Conservation (phyloP, 1,284 basidiomycete species). For the Trametes versicolor region DNA sequence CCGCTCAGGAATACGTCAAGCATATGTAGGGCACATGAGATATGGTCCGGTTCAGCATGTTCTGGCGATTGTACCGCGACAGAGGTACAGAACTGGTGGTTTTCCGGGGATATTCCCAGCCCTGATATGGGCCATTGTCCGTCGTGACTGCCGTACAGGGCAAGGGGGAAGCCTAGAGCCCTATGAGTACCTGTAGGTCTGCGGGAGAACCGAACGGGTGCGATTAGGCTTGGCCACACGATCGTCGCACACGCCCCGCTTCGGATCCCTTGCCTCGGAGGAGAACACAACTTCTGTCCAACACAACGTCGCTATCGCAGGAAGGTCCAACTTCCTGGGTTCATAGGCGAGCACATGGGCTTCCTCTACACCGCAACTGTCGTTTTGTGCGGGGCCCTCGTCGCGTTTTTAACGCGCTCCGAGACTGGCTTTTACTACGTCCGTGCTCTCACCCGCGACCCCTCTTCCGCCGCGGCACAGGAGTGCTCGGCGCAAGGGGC, state of each 20-base stretch:
- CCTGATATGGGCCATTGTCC: too few relatives aligned
- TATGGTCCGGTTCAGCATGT: too few relatives aligned
- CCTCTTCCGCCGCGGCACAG: slow-evolving; percentile 31
- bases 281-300: slow-evolving; percentile 2
- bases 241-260: not conserved
- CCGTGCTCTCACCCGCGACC: slow-evolving; percentile 28
- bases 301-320: slow-evolving; percentile 9
- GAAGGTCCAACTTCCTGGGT: slow-evolving; percentile 8
- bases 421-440: slow-evolving; percentile 7
- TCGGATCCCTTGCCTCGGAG: not conserved
- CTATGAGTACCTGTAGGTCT: not conserved
- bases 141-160: too few relatives aligned
- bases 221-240: not conserved
- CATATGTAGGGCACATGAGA: too few relatives aligned
- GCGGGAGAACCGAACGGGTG: not conserved
- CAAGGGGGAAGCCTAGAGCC: not conserved
- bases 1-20: too few relatives aligned
- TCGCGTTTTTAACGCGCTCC: slow-evolving; percentile 8
- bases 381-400: not conserved
- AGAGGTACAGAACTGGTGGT: too few relatives aligned
- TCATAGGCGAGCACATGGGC: not conserved
- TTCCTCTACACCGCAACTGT: not conserved
- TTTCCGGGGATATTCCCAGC: too few relatives aligned
- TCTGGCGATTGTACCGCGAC: too few relatives aligned
- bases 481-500: slow-evolving; percentile 37